These are phyloP conservation scores for Stachybotrys echinatus DNA, from an alignment of 2,329 filamentous ascomycete species.

Conservation along the genomic window DNA sequence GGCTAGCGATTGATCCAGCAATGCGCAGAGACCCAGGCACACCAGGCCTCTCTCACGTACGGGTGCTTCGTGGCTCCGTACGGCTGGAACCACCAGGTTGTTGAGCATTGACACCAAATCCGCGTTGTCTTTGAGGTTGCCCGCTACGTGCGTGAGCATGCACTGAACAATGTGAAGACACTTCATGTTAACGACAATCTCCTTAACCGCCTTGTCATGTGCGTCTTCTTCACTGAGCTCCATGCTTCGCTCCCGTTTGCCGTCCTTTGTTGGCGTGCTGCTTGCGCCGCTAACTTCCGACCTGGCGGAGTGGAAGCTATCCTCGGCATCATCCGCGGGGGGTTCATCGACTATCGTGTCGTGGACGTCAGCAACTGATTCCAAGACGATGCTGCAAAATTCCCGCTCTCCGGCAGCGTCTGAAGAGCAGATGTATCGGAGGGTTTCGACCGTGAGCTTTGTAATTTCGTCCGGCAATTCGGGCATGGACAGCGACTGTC, in stretches of 20 bases:
- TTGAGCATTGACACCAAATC: slow-evolving; percentile 97
- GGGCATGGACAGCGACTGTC: slow-evolving; percentile 78
- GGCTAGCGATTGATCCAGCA: slow-evolving; percentile 86
- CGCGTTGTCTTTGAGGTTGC: slow-evolving; percentile 81
- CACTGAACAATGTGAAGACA: slow-evolving; percentile 96
- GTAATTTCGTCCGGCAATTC: slow-evolving; percentile 91
- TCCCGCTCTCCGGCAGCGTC: slow-evolving; percentile 71
- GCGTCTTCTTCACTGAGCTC: slow-evolving; percentile 59
- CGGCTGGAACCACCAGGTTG: slow-evolving; percentile 91
- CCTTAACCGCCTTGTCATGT: slow-evolving; percentile 71
- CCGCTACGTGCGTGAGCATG: slow-evolving; percentile 90
- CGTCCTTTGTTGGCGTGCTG: slow-evolving; percentile 45
- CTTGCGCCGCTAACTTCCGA: slow-evolving; percentile 73
- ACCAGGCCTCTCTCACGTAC: slow-evolving; percentile 86
- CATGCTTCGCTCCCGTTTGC: slow-evolving; percentile 32
- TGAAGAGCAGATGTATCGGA: slow-evolving; percentile 76
- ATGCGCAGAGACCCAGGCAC: slow-evolving; percentile 83
- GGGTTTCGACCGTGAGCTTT: slow-evolving; percentile 75
- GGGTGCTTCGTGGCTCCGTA: slow-evolving; percentile 86
- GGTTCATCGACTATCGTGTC: slow-evolving; percentile 79
- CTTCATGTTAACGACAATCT: slow-evolving; percentile 98
- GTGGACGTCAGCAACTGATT: slow-evolving; percentile 94
- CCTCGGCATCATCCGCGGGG: slow-evolving; percentile 50
- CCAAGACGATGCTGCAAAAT: slow-evolving; percentile 80
- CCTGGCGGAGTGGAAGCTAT: slow-evolving; percentile 87